Evolutionary conservation across 768 basidiomycete species (phyloP).

Genomic region (Russula virescens): DNA sequence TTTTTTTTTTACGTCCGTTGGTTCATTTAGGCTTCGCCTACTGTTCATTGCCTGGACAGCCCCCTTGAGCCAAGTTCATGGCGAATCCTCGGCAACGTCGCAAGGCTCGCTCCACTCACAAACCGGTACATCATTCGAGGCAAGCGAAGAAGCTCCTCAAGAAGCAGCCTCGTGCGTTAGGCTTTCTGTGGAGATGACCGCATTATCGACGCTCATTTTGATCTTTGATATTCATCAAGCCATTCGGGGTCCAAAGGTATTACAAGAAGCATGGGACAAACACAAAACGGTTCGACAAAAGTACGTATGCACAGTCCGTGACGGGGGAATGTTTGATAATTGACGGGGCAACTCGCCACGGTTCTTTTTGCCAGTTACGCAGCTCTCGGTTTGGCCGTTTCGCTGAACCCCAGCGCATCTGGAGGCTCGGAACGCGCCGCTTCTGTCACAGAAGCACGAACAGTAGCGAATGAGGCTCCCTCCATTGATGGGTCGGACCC

Average conservation of each 20-base stretch:
- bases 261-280: conserved; percentile 86
- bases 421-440: conserved; percentile 57
- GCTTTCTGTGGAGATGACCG: conserved; percentile 19
- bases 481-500: conserved; percentile 4
- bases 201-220: conserved; percentile 12
- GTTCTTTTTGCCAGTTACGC: conserved; percentile 50
- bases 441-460: conserved; percentile 17
- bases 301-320: conserved; percentile 41
- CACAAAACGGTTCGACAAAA: conserved; percentile 88
- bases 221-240: conserved; percentile 38
- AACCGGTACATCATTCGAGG: conserved; percentile 64
- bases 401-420: conserved; percentile 58
- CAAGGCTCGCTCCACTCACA: conserved; percentile 78
- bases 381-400: conserved; percentile 65
- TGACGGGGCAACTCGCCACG: conserved; percentile 11
- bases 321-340: conserved; percentile 18
- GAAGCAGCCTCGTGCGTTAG: conserved; percentile 65
- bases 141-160: conserved; percentile 70
- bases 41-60: not conserved
- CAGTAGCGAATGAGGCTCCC: conserved; percentile 18
- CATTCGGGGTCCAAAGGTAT: conserved; percentile 71
- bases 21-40: not conserved
- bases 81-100: conserved; percentile 91
- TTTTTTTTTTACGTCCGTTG: conserved; percentile 11
- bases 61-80: conserved; percentile 42